Evolutionary conservation across 2,329 filamentous ascomycete genomes (phyloP), one percentile per base, ranked within the genome.

Genomic region (Lecanicillium sp.): DNA sequence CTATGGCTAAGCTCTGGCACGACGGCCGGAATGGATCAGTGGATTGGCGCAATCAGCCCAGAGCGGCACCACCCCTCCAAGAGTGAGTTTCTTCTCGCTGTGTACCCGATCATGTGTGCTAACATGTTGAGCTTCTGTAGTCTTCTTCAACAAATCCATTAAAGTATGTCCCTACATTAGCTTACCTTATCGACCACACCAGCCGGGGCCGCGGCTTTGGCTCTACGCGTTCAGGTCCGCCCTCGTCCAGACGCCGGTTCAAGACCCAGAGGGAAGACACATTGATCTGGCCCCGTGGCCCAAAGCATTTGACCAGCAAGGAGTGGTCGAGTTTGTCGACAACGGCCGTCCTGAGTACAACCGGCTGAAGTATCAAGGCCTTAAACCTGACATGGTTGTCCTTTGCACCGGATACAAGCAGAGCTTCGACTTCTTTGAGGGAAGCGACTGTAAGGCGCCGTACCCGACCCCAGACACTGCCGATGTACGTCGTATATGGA

Each of bases 401-500:
- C 57, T 65, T 29, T 60, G 59, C 19, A 70, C 68, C 2, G 68
- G 67, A 0, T 71, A 70, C 45, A 52, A 51, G 1, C 61, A 63
- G n/a, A 51, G 48, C 1, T 67, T 69, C 25, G 53, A 50, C 0
- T 69, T 67, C 45, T 49, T 68, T 2, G 35, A 49, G 5, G 28
- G 28, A 15, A 5, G 20, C 3, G 19, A 9, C 11, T 40, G 45
- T 11, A 39, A 49, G 1, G 35, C n/a, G n/a, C n/a, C 42, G 0
- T 67, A 65, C 35, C 63, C 69, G 0, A 60, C 59, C 9, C 67
- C 68, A 4, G 55, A 65, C 31, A 63, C 70, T 29, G 57, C 64
- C 4, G 63, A 68, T 44, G 68, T 78, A 6, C 66, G 72, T 9
- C 57, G 64, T 4, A 61, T 80, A 25, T 77, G 75, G 54, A 55